A percentile compares a stretch with the other conserved stretches of the same genome.
phyloP scores from a whole-genome alignment of 176 grass and related monocot genomes.

The Avena eriantha region DNA sequence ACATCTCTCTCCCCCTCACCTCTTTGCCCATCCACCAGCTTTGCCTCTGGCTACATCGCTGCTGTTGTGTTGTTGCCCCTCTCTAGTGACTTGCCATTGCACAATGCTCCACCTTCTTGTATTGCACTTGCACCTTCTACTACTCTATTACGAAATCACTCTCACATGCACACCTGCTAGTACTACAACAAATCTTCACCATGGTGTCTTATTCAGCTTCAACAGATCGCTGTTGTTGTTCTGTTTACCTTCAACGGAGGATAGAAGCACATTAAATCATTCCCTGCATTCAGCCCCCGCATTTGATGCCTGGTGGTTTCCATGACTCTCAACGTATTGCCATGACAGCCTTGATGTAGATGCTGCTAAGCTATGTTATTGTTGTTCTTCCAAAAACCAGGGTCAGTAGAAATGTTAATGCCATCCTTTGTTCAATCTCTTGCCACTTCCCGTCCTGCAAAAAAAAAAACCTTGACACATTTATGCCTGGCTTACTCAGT shows the following conservation, averaged over 20 bases:
- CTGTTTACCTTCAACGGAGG: background rate
- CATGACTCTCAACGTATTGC: background rate
- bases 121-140: too few relatives aligned
- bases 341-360: slow-evolving; percentile 1
- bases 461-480: background rate
- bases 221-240: background rate
- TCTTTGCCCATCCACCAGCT: too few relatives aligned
- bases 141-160: background rate
- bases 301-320: background rate
- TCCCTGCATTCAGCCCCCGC: background rate
- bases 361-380: slow-evolving; percentile 9
- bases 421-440: background rate
- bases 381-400: background rate
- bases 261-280: background rate
- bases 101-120: background rate
- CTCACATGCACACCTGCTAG: background rate
- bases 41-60: background rate
- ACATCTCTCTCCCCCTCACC: background rate
- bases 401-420: slow-evolving; percentile 15
- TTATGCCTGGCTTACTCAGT: background rate
- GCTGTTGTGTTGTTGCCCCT: background rate
- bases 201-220: background rate
- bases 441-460: background rate
- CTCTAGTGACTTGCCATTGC: background rate
- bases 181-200: background rate